phyloP scores from a whole-genome alignment of 2,329 filamentous ascomycete species.

The Leptoxyphium fumago region DNA sequence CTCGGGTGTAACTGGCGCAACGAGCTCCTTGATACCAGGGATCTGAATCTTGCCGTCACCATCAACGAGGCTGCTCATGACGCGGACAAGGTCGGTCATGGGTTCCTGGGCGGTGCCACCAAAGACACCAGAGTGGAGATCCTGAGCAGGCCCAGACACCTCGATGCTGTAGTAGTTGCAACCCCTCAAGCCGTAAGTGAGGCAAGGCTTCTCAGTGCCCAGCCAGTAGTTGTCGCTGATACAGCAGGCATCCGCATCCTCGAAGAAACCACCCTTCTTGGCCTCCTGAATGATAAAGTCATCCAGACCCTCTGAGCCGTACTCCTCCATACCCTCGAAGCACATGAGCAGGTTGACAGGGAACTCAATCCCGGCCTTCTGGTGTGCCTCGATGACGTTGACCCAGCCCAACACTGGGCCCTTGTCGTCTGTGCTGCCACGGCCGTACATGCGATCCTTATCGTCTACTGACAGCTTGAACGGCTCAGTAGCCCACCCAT shows the following conservation, averaged over 20 bases:
- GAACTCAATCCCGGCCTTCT: constrained; percentile 85
- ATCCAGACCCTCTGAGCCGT: constrained; percentile 89
- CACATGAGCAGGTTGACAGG: constrained; percentile 98
- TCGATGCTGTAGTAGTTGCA: constrained; percentile 97
- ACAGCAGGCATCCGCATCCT: constrained; percentile 88
- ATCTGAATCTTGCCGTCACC: constrained; percentile 85
- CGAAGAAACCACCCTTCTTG: constrained; percentile 67
- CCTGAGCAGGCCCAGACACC: constrained; percentile 78
- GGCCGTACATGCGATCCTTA: constrained; percentile 89
- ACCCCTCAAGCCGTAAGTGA: constrained; percentile 92
- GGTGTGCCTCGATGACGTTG: constrained; percentile 94
- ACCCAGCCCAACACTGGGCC: constrained; percentile 94
- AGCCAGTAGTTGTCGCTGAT: constrained; percentile 99
- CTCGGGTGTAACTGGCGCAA: constrained; percentile 72
- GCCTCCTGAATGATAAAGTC: constrained; percentile 86
- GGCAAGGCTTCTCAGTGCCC: constrained; percentile 92
- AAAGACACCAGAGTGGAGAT: constrained; percentile 93
- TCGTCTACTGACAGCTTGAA: constrained; percentile 79
- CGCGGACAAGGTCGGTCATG: constrained; percentile 83
- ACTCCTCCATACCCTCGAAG: constrained; percentile 99
- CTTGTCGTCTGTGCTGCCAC: constrained; percentile 94
- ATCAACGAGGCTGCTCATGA: constrained; percentile 76
- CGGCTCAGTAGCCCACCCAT: constrained; percentile 91
- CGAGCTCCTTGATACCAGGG: constrained; percentile 84
- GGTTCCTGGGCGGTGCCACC: constrained; percentile 93